Conservation (phyloP, 495 filamentous ascomycete species). For the Chlorociboria aeruginascens region DNA sequence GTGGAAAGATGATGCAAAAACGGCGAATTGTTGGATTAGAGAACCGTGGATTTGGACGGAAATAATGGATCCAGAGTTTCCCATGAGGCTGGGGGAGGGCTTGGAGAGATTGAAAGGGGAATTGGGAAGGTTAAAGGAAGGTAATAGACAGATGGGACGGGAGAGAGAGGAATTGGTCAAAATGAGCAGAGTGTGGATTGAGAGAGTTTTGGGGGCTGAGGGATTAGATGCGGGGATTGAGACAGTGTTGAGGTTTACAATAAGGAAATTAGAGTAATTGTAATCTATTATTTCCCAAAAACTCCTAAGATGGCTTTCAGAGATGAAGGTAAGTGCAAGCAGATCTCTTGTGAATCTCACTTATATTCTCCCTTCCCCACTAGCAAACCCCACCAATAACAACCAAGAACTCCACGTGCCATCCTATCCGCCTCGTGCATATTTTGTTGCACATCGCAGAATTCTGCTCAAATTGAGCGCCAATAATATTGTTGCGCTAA, state of each 20-base stretch:
- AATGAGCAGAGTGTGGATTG: conserved; percentile 48
- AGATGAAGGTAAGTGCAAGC: too few relatives aligned
- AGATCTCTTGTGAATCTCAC: too few relatives aligned
- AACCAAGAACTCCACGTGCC: too few relatives aligned
- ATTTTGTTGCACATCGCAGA: too few relatives aligned
- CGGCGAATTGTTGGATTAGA: conserved; percentile 57
- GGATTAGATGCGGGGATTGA: conserved; percentile 54
- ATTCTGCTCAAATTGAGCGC: too few relatives aligned
- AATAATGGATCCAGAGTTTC: conserved; percentile 55
- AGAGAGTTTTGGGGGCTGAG: conserved; percentile 38
- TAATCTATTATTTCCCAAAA: too few relatives aligned
- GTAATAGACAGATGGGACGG: too few relatives aligned
- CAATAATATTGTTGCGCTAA: too few relatives aligned
- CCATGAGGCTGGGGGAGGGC: conserved; percentile 50
- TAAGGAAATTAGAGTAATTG: conserved; percentile 21
- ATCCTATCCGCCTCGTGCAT: too few relatives aligned
- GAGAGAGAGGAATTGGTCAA: conserved; percentile 35
- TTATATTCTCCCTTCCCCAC: too few relatives aligned
- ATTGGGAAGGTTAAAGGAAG: conserved; percentile 24
- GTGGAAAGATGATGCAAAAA: conserved; percentile 45
- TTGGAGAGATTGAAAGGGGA: conserved; percentile 45
- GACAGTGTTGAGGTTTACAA: conserved; percentile 50
- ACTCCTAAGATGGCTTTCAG: too few relatives aligned
- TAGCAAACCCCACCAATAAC: too few relatives aligned
- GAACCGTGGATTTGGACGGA: conserved; percentile 56